Conservation (phyloP, 2,329 filamentous ascomycete species). For the Botrytis fabae region DNA sequence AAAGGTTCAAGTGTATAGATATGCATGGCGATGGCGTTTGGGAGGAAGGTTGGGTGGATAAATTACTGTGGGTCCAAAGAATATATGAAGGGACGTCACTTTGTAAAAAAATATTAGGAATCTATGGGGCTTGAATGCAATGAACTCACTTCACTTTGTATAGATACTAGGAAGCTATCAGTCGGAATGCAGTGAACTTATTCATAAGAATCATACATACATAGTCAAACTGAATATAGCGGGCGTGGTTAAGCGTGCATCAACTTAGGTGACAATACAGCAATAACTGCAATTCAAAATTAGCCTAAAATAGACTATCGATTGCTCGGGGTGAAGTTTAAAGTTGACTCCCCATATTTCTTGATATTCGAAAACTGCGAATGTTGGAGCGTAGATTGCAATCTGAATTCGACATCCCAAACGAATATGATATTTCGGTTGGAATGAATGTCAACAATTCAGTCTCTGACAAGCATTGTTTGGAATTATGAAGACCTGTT, state of each 20-base stretch:
- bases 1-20: not conserved
- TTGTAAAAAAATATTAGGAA: not conserved
- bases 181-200: not conserved
- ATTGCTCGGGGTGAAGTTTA: not conserved
- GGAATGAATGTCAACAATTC: not conserved
- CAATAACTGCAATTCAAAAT: not conserved
- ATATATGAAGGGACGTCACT: not conserved
- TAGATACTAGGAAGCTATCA: not conserved
- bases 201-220: not conserved
- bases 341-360: not conserved
- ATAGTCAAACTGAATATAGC: not conserved
- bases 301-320: not conserved
- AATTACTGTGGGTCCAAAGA: not conserved
- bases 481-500: not conserved
- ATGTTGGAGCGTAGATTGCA: not conserved
- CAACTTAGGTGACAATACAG: not conserved
- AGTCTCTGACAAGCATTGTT: not conserved
- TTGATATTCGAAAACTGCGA: not conserved
- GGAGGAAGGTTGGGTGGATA: not conserved
- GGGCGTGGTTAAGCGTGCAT: not conserved
- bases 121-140: not conserved
- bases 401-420: not conserved
- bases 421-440: not conserved
- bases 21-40: conserved; percentile 15
- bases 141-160: not conserved